Conservation (phyloP, 148 eudicot species). For the Vaccinium corymbosum region DNA sequence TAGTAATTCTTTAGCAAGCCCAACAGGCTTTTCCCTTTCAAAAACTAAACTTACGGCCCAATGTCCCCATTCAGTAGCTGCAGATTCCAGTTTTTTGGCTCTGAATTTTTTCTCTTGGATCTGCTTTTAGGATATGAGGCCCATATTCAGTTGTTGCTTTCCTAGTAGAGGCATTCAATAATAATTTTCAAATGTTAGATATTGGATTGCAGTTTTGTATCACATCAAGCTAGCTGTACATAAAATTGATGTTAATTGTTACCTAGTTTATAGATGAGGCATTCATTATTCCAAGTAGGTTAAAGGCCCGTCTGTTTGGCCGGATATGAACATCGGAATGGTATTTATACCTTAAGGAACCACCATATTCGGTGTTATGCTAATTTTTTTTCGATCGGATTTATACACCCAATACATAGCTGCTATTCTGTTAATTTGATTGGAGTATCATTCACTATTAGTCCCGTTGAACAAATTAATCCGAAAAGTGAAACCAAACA, state of each 20-base stretch:
- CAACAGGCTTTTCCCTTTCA: neutral
- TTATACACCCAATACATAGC: neutral
- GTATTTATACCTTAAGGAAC: neutral
- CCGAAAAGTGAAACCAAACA: too few relatives aligned
- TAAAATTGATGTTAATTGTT: neutral
- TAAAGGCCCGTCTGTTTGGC: neutral
- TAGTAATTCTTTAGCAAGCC: neutral
- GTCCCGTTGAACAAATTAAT: too few relatives aligned
- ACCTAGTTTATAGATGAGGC: neutral
- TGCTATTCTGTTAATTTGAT: too few relatives aligned
- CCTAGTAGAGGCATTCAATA: too few relatives aligned
- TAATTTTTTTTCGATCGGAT: neutral
- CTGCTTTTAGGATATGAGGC: neutral
- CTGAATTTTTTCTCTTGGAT: neutral
- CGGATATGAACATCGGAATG: neutral
- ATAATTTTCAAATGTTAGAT: neutral
- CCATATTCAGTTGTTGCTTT: neutral
- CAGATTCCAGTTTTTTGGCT: neutral
- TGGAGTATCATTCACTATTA: too few relatives aligned
- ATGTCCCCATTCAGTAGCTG: too few relatives aligned
- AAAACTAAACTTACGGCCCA: too few relatives aligned
- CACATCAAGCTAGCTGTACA: neutral
- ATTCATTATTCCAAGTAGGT: neutral
- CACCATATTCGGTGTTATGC: neutral
- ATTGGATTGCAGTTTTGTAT: neutral